These are phyloP conservation scores for Tephrocybe sp. DNA, from an alignment of 768 basidiomycete species.

Conservation along the genomic window DNA sequence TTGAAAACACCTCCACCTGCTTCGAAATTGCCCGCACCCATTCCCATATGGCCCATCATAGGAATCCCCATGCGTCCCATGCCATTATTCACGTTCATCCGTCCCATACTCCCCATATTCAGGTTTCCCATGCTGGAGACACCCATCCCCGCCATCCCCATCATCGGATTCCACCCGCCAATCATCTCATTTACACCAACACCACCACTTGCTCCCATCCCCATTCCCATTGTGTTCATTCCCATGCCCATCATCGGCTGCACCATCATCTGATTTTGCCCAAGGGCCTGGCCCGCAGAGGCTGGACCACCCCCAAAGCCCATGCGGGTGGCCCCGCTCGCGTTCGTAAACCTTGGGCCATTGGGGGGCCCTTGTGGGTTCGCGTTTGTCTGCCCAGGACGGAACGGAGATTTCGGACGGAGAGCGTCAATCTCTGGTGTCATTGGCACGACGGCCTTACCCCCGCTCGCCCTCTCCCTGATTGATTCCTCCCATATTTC, in stretches of 20 bases:
- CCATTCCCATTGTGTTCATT: slow-evolving; percentile 31
- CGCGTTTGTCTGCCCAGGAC: slow-evolving; percentile 30
- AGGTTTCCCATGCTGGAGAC: slow-evolving; percentile 29
- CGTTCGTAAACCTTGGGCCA: slow-evolving; percentile 17
- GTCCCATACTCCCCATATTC: slow-evolving; percentile 24
- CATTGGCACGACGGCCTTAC: slow-evolving; percentile 67
- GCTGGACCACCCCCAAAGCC: slow-evolving; percentile 25
- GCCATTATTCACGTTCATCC: slow-evolving; percentile 29
- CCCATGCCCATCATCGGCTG: slow-evolving; percentile 35
- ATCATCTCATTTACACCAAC: slow-evolving; percentile 34
- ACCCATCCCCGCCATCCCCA: slow-evolving; percentile 24
- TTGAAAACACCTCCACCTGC: slow-evolving; percentile 28
- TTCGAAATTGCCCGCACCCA: slow-evolving; percentile 23
- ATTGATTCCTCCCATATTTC: slow-evolving; percentile 67
- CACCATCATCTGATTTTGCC: slow-evolving; percentile 33
- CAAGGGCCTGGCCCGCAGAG: slow-evolving; percentile 22
- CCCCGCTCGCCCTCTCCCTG: slow-evolving; percentile 52
- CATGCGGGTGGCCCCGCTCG: slow-evolving; percentile 14
- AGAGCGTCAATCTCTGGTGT: slow-evolving; percentile 81
- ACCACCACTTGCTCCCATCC: slow-evolving; percentile 22
- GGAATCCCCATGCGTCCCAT: slow-evolving; percentile 25
- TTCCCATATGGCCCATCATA: slow-evolving; percentile 26
- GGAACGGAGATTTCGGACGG: slow-evolving; percentile 81
- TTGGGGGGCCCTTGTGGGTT: slow-evolving; percentile 17
- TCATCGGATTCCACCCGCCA: slow-evolving; percentile 35